Evolutionary conservation across 2,329 filamentous ascomycete species (phyloP).

Genomic region (Talaromyces verruculosus): DNA sequence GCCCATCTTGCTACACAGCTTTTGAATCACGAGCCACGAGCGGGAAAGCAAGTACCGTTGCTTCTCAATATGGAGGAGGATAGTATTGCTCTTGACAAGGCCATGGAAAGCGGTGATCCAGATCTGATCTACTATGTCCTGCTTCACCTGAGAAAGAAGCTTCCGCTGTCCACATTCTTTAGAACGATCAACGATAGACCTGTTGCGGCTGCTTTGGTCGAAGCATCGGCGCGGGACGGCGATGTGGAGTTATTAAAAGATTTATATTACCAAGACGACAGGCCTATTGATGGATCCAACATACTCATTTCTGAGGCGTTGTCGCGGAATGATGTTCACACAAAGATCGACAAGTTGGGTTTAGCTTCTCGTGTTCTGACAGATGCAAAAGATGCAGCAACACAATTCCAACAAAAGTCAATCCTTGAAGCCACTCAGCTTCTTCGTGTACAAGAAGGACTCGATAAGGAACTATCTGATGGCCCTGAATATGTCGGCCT

Average conservation of each 20-base stretch:
- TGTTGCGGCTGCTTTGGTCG: constrained; percentile 83
- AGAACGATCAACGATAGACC: constrained; percentile 82
- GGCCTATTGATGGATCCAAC: constrained; percentile 81
- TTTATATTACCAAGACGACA: constrained; percentile 95
- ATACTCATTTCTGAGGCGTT: constrained; percentile 85
- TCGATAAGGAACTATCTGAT: constrained; percentile 77
- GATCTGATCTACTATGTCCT: constrained; percentile 91
- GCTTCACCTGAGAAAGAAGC: constrained; percentile 81
- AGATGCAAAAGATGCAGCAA: constrained; percentile 74
- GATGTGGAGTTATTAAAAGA: constrained; percentile 86
- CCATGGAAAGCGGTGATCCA: constrained; percentile 91
- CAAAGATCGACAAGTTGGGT: constrained; percentile 81
- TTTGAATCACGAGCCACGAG: constrained; percentile 88
- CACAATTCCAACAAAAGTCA: constrained; percentile 66
- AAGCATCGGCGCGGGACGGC: constrained; percentile 76
- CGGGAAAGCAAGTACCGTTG: constrained; percentile 92
- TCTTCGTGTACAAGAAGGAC: constrained; percentile 78
- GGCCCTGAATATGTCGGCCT: constrained; percentile 70
- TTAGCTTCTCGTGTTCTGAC: constrained; percentile 77
- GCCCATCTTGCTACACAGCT: constrained; percentile 85
- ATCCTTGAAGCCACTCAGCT: constrained; percentile 79
- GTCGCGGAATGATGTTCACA: constrained; percentile 66
- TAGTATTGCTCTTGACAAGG: constrained; percentile 90
- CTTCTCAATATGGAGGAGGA: constrained; percentile 95
- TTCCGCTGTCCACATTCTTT: constrained; percentile 89